Conservation (phyloP, 164 flowering plant species). For the Buxus sempervirens region DNA sequence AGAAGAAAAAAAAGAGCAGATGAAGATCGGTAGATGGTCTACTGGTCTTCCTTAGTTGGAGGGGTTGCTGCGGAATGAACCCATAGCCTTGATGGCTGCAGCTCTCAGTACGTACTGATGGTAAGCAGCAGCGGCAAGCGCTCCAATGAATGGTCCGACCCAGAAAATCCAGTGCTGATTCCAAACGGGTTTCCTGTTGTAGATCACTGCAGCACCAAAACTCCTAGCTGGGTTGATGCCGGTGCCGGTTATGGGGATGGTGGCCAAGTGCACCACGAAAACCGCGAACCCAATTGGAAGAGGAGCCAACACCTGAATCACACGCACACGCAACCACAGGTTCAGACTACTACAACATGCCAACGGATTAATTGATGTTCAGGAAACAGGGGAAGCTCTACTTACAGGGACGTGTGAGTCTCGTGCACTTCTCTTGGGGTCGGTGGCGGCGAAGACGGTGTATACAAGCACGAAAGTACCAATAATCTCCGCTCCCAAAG, state of each 20-base stretch:
- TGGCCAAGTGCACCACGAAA: conserved; percentile 30
- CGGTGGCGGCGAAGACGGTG: conserved; percentile 47
- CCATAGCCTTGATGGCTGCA: conserved; percentile 73
- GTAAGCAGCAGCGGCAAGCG: conserved; percentile 67
- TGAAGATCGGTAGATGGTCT: background rate
- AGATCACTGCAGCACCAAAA: conserved; percentile 43
- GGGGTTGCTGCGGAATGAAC: conserved; percentile 72
- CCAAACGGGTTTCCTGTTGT: conserved; percentile 31
- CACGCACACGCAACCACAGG: background rate
- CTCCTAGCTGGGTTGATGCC: conserved; percentile 45
- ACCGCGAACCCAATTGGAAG: conserved; percentile 34
- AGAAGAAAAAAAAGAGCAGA: background rate
- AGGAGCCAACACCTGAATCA: conserved; percentile 34
- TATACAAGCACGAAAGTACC: conserved; percentile 36
- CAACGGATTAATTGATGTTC: too few relatives aligned
- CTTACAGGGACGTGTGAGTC: conserved; percentile 48
- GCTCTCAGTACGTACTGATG: conserved; percentile 79
- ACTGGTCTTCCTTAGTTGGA: background rate
- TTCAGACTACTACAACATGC: background rate
- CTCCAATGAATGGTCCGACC: conserved; percentile 81
- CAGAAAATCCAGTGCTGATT: conserved; percentile 72
- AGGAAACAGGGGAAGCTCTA: background rate
- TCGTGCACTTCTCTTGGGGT: conserved; percentile 42
- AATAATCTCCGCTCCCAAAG: conserved; percentile 44
- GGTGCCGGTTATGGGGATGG: conserved; percentile 32